Evolutionary conservation across 192 early-diverging fungal genomes (phyloP).

Genomic region (Podila epigama): DNA sequence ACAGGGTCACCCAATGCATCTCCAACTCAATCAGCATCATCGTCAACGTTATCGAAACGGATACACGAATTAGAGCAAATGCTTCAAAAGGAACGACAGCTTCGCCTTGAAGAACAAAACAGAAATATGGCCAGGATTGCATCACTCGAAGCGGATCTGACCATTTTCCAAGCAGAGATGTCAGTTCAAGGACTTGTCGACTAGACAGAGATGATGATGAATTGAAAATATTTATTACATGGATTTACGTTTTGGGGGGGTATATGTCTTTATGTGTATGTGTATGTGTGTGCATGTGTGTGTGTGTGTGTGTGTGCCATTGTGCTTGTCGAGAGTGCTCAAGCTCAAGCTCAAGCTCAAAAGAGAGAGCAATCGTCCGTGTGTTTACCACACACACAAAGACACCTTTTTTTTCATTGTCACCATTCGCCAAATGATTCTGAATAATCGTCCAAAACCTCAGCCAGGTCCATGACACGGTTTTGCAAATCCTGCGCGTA

Average conservation of each 20-base stretch:
- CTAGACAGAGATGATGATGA: too few relatives aligned
- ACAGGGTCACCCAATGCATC: too few relatives aligned
- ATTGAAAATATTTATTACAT: too few relatives aligned
- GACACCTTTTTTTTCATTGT: too few relatives aligned
- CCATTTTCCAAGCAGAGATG: conserved; percentile 46
- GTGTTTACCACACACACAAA: too few relatives aligned
- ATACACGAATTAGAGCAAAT: conserved; percentile 26
- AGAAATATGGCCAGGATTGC: conserved; percentile 19
- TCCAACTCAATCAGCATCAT: not conserved
- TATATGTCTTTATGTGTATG: too few relatives aligned
- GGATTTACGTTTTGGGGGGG: too few relatives aligned
- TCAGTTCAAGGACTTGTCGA: conserved; percentile 15
- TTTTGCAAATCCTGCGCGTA: conserved; percentile 2
- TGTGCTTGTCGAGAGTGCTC: too few relatives aligned
- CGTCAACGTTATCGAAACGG: conserved; percentile 1
- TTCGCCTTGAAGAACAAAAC: conserved; percentile 28
- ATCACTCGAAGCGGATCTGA: conserved; percentile 50
- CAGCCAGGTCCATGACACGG: conserved; percentile 18
- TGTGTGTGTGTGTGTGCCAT: too few relatives aligned
- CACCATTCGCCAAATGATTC: conserved; percentile 14
- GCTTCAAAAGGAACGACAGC: conserved; percentile 8
- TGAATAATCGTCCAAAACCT: conserved; percentile 24
- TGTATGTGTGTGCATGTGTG: too few relatives aligned
- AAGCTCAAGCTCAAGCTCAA: too few relatives aligned
- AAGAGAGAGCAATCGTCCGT: too few relatives aligned